Evolutionary conservation across 805 yeast species (phyloP).

Genomic region (Hanseniaspora valbyensis): DNA sequence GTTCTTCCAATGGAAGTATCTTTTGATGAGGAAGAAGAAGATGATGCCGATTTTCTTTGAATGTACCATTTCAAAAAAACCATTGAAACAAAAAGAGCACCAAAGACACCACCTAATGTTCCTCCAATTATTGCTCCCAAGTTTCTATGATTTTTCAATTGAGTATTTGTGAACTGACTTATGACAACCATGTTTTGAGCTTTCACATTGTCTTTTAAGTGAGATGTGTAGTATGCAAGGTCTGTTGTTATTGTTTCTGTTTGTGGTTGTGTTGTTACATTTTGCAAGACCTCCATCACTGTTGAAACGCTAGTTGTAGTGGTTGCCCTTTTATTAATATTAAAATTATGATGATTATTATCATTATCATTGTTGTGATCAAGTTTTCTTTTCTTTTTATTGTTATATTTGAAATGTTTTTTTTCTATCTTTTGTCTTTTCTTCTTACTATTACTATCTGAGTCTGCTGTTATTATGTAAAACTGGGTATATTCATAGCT

Average conservation of each 20-base stretch:
- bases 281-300: slow-evolving; percentile 6
- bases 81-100: not conserved
- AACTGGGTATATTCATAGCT: slow-evolving; percentile 8
- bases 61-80: not conserved
- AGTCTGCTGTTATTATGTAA: slow-evolving; percentile 1
- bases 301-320: not conserved
- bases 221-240: not conserved
- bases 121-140: slow-evolving; percentile 6
- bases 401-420: not conserved
- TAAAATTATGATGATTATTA: too few relatives aligned
- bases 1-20: not conserved
- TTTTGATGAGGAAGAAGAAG: not conserved
- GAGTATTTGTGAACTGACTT: not conserved
- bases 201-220: not conserved
- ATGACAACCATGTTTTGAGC: slow-evolving; percentile 5
- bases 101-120: slow-evolving; percentile 14
- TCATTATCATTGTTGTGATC: too few relatives aligned
- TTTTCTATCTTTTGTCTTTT: not conserved
- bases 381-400: not conserved
- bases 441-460: not conserved
- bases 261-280: slow-evolving; percentile 6
- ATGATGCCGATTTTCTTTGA: not conserved
- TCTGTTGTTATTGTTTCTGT: slow-evolving; percentile 8
- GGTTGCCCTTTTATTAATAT: not conserved
- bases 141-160: not conserved